These are phyloP conservation scores for Kodamaea restingae DNA, from an alignment of 805 yeast species.

Conservation along the genomic window DNA sequence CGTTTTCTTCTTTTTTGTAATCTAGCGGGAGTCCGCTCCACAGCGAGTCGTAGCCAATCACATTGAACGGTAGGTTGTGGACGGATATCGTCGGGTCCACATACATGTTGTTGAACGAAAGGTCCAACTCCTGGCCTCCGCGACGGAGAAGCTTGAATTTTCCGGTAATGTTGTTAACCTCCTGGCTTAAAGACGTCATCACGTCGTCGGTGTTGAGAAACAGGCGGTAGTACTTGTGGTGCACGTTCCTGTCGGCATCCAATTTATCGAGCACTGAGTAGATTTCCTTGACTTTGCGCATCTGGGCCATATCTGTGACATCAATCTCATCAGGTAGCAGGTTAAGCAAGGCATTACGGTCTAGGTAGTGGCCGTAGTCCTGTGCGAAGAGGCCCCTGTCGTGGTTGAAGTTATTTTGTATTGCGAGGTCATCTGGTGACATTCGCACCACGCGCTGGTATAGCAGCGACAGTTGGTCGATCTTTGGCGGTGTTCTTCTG, in stretches of 20 bases:
- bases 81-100: conserved; percentile 4
- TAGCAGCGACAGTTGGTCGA: conserved; percentile 5
- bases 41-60: conserved; percentile 39
- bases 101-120: conserved; percentile 8
- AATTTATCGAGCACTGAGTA: conserved; percentile 29
- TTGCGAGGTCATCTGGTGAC: conserved; percentile 34
- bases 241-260: conserved; percentile 37
- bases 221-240: conserved; percentile 32
- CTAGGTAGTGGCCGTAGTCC: conserved; percentile 33
- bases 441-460: conserved; percentile 15
- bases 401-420: conserved; percentile 34
- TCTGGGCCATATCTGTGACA: conserved; percentile 25
- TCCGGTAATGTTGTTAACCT: conserved; percentile 33
- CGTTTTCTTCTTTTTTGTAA: conserved; percentile 17
- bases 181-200: conserved; percentile 18
- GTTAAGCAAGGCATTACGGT: conserved; percentile 27
- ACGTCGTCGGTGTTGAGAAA: conserved; percentile 31
- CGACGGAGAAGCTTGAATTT: conserved; percentile 37
- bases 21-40: conserved; percentile 38
- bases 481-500: conserved; percentile 8
- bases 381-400: conserved; percentile 33
- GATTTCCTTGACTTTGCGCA: conserved; percentile 26
- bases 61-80: conserved; percentile 35
- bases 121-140: conserved; percentile 13
- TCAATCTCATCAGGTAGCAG: conserved; percentile 36